Evolutionary conservation across 768 basidiomycete genomes (phyloP).

Genomic region (Lentinula aciculospora): DNA sequence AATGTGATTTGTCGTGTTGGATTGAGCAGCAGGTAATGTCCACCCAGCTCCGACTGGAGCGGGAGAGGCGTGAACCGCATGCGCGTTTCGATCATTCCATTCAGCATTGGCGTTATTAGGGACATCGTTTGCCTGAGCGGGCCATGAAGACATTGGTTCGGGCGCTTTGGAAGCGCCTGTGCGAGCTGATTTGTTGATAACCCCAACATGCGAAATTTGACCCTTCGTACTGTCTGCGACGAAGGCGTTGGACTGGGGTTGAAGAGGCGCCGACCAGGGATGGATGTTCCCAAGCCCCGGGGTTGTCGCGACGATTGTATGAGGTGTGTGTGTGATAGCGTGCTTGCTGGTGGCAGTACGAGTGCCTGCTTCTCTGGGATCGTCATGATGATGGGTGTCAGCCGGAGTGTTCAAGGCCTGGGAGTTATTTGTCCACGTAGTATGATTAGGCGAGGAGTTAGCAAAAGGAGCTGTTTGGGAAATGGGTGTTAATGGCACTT

Average conservation of each 20-base stretch:
- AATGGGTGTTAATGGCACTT: not conserved
- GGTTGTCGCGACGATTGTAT: not conserved
- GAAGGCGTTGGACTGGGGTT: not conserved
- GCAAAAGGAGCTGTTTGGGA: not conserved
- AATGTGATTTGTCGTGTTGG: not conserved
- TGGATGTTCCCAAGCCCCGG: not conserved
- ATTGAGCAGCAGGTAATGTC: not conserved
- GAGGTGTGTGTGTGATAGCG: not conserved
- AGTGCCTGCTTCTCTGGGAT: not conserved
- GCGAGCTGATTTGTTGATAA: not conserved
- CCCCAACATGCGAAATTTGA: not conserved
- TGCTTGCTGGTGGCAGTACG: not conserved
- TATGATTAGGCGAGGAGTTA: not conserved
- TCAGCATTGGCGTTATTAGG: not conserved
- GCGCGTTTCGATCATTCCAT: not conserved
- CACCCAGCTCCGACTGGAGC: not conserved
- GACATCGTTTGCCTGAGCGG: not conserved
- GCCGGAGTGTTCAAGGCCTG: not conserved
- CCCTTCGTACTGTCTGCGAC: not conserved
- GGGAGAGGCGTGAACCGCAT: not conserved
- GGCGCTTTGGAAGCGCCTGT: not conserved
- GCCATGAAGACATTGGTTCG: not conserved
- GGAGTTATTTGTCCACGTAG: not conserved
- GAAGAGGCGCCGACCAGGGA: not conserved
- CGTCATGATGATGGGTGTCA: not conserved